Percentiles rank a stretch among this genome's conserved stretches.
phyloP scores from a whole-genome alignment of 2,329 filamentous ascomycete genomes.

The Colletotrichum truncatum region DNA sequence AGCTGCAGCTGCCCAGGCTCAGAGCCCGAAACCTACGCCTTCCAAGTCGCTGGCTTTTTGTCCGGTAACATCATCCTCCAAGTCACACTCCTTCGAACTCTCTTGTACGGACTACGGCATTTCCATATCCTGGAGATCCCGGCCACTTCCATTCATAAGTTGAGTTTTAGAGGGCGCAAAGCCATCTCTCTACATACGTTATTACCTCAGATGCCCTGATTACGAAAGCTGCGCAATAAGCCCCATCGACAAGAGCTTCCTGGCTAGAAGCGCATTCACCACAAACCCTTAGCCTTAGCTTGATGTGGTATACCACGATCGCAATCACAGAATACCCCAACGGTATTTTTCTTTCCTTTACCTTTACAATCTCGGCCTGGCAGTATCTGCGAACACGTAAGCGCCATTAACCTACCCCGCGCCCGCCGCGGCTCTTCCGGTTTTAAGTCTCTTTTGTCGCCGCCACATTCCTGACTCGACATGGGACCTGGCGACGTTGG shows the following conservation, averaged over 20 bases:
- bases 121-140: slow-evolving; percentile 5
- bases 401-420: slow-evolving; percentile 20
- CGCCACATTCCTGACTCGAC: not conserved
- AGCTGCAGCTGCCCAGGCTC: slow-evolving; percentile 1
- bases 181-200: not conserved
- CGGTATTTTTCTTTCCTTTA: not conserved
- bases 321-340: not conserved
- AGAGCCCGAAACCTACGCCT: not conserved
- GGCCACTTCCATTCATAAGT: not conserved
- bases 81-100: not conserved
- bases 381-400: not conserved
- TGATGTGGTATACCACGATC: not conserved
- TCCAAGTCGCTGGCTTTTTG: not conserved
- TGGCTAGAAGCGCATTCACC: not conserved
- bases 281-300: not conserved
- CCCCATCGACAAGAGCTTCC: not conserved
- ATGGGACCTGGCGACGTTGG: slow-evolving; percentile 2
- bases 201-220: not conserved
- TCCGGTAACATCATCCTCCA: not conserved
- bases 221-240: not conserved
- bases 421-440: not conserved
- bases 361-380: not conserved
- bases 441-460: not conserved
- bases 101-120: not conserved
- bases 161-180: not conserved